Evolutionary conservation across 352 stramenopile species (phyloP), one percentile per base, ranked within the genome.

Genomic region (Thraustochytrium sp.): DNA sequence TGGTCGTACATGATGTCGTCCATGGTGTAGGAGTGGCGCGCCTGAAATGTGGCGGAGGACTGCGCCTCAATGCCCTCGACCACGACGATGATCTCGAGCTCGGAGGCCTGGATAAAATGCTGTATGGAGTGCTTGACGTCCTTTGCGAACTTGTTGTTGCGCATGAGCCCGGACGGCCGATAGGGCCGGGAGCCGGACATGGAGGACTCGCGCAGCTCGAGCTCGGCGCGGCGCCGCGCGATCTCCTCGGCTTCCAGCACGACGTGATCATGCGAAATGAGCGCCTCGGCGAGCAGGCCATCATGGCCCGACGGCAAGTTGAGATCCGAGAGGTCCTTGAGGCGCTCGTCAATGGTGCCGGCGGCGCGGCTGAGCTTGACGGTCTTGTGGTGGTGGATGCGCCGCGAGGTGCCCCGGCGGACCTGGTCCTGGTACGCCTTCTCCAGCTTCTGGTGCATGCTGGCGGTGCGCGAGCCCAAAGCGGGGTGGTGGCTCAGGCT

Each of bases 1-100:
- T 84, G 40, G 40, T 84, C 38, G 34, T 68, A 84, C 31, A 84
- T 54, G 31, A 84, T 84, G 37, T 84, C 75, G 49, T 84, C 75
- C 40, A 80, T 56, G 3, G 75, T 84, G 51, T 84, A 84, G 23
- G 75, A 84, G 61, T 84, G 75, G 23, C 75, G 75, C 29, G 75
- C 53, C 59, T 84, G 75, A 63, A 84, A 84, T 3, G 36, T 84
- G 21, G 40, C 31, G 21, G 75, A 84, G 29, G 54, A 84, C 55
- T 80, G 55, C 29, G 75, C 55, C 29, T 84, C 75, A 9, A 84
- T 84, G 2, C 75, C 75, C 34, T 84, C 75, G 0, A 84, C 75
- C 9, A 84, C 42, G 37, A 84, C 75, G 38, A 84, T 83, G 40
- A 84, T 80, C 26, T 84, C 75, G 21, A 84, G 55, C 59, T 76